Evolutionary conservation across 495 filamentous ascomycete species (phyloP), one percentile per base, ranked within the genome.

Genomic region (Neurospora sp.): DNA sequence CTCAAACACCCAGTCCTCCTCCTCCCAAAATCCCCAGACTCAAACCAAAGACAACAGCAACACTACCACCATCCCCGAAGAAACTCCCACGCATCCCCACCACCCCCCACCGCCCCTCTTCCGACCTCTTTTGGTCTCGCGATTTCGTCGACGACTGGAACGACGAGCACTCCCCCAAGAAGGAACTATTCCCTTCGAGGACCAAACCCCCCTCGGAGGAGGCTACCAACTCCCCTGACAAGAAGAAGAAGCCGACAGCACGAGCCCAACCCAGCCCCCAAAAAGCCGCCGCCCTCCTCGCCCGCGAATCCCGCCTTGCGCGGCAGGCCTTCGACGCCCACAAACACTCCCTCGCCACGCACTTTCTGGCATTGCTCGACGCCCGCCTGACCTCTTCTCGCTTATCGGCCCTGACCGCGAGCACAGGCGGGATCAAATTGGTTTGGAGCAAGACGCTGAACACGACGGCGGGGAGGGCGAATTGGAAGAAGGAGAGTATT

Each of bases 381-480:
- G 76, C 83, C 2, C 83, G 78, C 38, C 88, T 97, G 76, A 87
- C 89, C 0, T 79, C 83, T 10, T 89, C 90, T n/a, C 78, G 89
- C 71, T 84, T 99, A 18, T 80, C 81, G 10, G 72, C 81, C 59
- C 81, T 94, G 48, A 84, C 92, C 1, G 84, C 85, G 18, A 75
- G 82, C 0, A 92, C 92, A 1, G 94, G 94, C 69, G 96, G 96
- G 9, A 85, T 98, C 40, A 87, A 86, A 61, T 86, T 98, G 59
- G 79, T 87, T 46, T 99, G 96, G 96, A 92, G 87, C 76, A 94
- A 94, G 73, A 94, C 88, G 18, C 88, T 99, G 38, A 89, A 89
- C 70, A 93, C 90, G 5, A 98, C 96, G 3, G 96, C 96, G 39
- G 96, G 96, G 1, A 87, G 92, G 40, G 95, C 95, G 31, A 91